Evolutionary conservation across 2,329 filamentous ascomycete genomes (phyloP).

Genomic region (Volutella citrinella): DNA sequence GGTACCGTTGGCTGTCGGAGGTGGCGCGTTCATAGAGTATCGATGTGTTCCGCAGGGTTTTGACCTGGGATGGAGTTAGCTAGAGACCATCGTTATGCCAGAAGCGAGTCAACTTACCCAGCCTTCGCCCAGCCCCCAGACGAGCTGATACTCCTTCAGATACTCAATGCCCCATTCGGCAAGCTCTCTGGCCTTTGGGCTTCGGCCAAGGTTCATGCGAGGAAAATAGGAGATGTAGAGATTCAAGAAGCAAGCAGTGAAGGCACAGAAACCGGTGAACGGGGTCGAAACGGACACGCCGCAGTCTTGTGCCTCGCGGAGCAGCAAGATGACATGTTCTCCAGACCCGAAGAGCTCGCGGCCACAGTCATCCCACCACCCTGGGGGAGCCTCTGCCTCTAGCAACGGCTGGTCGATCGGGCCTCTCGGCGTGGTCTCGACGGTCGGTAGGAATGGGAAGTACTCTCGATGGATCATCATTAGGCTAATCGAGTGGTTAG

Average conservation of each 20-base stretch:
- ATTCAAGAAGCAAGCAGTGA: conserved; percentile 42
- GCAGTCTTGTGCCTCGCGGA: conserved; percentile 36
- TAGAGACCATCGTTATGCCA: rapidly evolving
- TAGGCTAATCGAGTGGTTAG: no score
- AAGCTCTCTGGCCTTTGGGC: conserved; percentile 11
- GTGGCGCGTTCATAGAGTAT: conserved; percentile 19
- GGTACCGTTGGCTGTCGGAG: conserved; percentile 17
- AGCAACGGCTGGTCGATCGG: conserved; percentile 39
- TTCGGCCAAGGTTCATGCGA: conserved; percentile 32
- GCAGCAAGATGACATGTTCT: conserved; percentile 31
- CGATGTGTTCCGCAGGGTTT: conserved; percentile 21
- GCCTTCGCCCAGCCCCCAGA: conserved; percentile 19
- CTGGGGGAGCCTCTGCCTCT: conserved; percentile 33
- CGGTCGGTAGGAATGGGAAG: conserved; percentile 40
- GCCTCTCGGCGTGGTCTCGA: conserved; percentile 31
- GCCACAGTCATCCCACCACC: conserved; percentile 39
- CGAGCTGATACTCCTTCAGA: conserved; percentile 19
- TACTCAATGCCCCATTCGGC: conserved; percentile 21
- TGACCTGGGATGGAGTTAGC: conserved; percentile 14
- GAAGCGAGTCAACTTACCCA: conserved; percentile 13
- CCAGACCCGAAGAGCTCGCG: conserved; percentile 34
- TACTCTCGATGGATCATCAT: conserved; percentile 43
- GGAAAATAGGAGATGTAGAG: conserved; percentile 39
- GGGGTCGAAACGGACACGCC: conserved; percentile 37
- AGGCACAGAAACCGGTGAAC: conserved; percentile 44